A percentile compares a stretch with the other conserved stretches of the same genome.
Conservation (phyloP, 2,329 filamentous ascomycete species). For the Rutstroemia sp. region DNA sequence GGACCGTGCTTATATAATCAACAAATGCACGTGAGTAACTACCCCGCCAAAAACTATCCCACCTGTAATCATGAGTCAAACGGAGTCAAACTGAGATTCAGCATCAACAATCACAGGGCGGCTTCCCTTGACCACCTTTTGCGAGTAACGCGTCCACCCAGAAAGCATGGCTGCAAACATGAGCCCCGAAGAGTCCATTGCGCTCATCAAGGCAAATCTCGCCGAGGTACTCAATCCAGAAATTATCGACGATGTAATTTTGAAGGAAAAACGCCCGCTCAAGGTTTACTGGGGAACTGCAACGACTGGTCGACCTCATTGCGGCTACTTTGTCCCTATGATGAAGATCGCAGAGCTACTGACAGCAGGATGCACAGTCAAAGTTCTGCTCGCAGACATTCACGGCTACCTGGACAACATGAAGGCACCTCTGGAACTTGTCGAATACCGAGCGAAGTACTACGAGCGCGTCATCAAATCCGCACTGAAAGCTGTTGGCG, state of each 20-base stretch:
- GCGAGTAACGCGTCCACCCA: not conserved
- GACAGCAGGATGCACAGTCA: conserved; percentile 74
- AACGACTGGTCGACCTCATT: conserved; percentile 65
- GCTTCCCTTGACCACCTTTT: not conserved
- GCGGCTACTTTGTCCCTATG: conserved; percentile 73
- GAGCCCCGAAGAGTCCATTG: conserved; percentile 54
- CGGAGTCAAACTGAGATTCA: not conserved
- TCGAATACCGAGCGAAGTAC: conserved; percentile 72
- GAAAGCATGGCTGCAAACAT: conserved; percentile 21
- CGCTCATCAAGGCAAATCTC: conserved; percentile 72
- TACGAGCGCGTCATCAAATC: conserved; percentile 71
- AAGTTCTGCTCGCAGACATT: conserved; percentile 62
- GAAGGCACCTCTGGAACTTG: conserved; percentile 83
- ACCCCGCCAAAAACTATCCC: not conserved
- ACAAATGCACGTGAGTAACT: too few relatives aligned
- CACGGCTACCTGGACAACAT: conserved; percentile 75
- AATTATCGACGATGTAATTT: conserved; percentile 66
- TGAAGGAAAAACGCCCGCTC: conserved; percentile 61
- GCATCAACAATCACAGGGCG: not conserved
- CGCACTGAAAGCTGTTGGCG: conserved; percentile 43
- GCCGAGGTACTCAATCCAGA: conserved; percentile 78
- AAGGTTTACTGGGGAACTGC: conserved; percentile 81
- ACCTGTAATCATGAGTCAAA: not conserved
- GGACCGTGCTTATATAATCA: too few relatives aligned
- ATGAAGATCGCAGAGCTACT: conserved; percentile 88